Base-by-base conservation (phyloP, 345 rosid species). In the Cardamine chenopodiifolia region DNA sequence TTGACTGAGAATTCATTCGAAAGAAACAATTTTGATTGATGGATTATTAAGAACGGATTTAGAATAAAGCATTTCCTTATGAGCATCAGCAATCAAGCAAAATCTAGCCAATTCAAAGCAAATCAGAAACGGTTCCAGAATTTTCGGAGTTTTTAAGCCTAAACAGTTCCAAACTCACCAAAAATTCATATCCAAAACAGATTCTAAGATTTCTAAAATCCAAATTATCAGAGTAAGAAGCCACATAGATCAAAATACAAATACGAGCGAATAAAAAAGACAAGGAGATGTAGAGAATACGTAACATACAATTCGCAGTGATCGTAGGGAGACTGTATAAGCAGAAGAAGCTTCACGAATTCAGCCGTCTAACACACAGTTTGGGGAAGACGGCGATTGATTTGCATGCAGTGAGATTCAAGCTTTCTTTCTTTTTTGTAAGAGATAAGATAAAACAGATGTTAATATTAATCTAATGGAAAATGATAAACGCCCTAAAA, bases 371-470 rank as follows among this genome's bases (percentile, higher is more conserved):
- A 13, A 42, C 11, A n/a, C 62, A 53, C 17, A 44, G 0, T 32
- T 42, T n/a, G 45, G 0, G n/a, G 78, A 65, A 66, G 64, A 45
- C 62, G 40, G 71, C 20, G 70, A 17, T 11, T 15, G 57, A 44
- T 12, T 26, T 56, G 58, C 78, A 67, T 67, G 71, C 61, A 67
- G 31, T 32, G 70, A 37, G 29, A 14, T 14, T 25, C 8, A 23
- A 12, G 29, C 3, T 11, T 17, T 47, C 5, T 28, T 28, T 6
- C 6, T 31, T 31, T 1, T 28, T 47, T 47, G 44, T 1, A 42
- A 42, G 18, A 42, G 8, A 31, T 31, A 31, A 6, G 7, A 29
- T 0, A 29, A 29, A 29, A 29, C 5, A 29, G 32, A 29, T 29
- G 32, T 29, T 29, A 31, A 31, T 31, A 31, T 31, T 4, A 28